phyloP scores from a whole-genome alignment of 805 yeast genomes.

The Yarrowia phangngaensis region DNA sequence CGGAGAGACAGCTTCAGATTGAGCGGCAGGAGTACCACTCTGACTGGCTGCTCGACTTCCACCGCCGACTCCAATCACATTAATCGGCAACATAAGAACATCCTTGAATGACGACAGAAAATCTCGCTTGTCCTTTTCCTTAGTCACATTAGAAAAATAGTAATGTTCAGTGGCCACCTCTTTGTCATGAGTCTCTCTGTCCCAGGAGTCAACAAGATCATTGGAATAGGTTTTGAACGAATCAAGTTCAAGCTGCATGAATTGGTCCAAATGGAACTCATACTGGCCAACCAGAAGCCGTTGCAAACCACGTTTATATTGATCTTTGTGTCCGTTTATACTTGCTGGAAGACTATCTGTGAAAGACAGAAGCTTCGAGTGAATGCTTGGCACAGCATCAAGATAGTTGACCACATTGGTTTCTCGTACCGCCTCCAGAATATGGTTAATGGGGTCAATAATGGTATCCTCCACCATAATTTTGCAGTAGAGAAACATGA shows the following conservation, averaged over 20 bases:
- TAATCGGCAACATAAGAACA: constrained; percentile 43
- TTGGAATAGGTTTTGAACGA: constrained; percentile 34
- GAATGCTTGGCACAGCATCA: constrained; percentile 43
- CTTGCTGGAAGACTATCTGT: constrained; percentile 10
- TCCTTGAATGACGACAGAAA: constrained; percentile 51
- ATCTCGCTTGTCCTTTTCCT: constrained; percentile 47
- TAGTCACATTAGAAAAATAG: constrained; percentile 48
- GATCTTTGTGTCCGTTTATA: constrained; percentile 15
- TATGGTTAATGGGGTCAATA: constrained; percentile 32
- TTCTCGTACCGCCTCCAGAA: constrained; percentile 30
- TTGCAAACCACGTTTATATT: constrained; percentile 4
- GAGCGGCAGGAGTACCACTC: not conserved
- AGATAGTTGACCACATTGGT: constrained; percentile 37
- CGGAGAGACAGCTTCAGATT: constrained; percentile 22
- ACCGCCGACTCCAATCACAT: constrained; percentile 11
- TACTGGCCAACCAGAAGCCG: constrained; percentile 27
- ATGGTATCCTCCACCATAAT: constrained; percentile 41
- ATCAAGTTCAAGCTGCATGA: constrained; percentile 37
- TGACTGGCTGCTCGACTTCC: not conserved
- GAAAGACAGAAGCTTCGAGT: constrained; percentile 31
- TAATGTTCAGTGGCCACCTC: constrained; percentile 50
- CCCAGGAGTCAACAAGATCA: constrained; percentile 38
- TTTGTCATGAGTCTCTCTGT: constrained; percentile 40
- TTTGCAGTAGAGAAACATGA: constrained; percentile 49
- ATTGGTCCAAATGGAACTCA: constrained; percentile 35